These are phyloP conservation scores for Geotrichum armillariae DNA, from an alignment of 1,139 yeast species.

Conservation along the genomic window DNA sequence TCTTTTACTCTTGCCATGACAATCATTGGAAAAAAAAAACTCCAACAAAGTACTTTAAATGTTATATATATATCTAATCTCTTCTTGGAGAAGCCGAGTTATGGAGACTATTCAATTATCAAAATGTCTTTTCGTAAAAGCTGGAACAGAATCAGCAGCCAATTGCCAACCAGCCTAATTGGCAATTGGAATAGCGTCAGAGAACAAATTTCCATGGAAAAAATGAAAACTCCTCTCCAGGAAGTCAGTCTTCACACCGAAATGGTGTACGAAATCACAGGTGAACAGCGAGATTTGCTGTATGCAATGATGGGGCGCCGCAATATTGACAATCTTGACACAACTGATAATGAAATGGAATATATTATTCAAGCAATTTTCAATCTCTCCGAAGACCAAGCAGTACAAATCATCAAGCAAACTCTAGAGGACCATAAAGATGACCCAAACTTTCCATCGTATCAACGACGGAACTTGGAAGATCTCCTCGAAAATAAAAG, in stretches of 20 bases:
- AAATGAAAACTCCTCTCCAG: slow-evolving; percentile 10
- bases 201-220: slow-evolving; percentile 10
- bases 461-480: slow-evolving; percentile 36
- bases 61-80: background rate
- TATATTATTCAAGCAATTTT: slow-evolving; percentile 22
- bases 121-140: slow-evolving; percentile 13
- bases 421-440: slow-evolving; percentile 44
- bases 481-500: slow-evolving; percentile 26
- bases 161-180: slow-evolving; percentile 1
- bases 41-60: background rate
- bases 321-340: slow-evolving; percentile 20
- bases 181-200: background rate
- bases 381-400: slow-evolving; percentile 20
- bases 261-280: slow-evolving; percentile 18
- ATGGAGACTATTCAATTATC: no score
- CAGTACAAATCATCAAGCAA: slow-evolving; percentile 40
- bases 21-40: background rate
- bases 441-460: slow-evolving; percentile 52
- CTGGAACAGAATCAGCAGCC: slow-evolving; percentile 8
- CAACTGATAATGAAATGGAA: slow-evolving; percentile 22
- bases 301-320: slow-evolving; percentile 22
- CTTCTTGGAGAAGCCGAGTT: background rate
- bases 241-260: slow-evolving; percentile 18
- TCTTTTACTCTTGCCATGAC: background rate
- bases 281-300: slow-evolving; percentile 21